Percentiles rank a stretch among this genome's conserved stretches.
These are phyloP conservation scores for Ensete glaucum DNA, from an alignment of 176 grass and related monocot genomes.

Conservation along the genomic window DNA sequence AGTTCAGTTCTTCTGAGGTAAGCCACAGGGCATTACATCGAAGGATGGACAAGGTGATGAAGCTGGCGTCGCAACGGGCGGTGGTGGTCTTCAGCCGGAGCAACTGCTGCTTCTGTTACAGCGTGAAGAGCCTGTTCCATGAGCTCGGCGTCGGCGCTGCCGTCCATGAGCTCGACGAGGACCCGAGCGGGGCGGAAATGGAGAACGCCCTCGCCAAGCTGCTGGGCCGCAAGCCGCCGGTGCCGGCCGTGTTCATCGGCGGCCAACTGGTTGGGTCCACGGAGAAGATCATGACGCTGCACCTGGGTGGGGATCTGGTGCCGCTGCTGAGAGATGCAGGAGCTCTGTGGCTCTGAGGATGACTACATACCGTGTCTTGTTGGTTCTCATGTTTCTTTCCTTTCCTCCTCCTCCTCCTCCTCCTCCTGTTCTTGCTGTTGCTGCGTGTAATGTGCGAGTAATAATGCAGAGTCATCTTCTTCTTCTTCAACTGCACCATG, in stretches of 20 bases:
- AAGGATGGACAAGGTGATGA: constrained; percentile 43
- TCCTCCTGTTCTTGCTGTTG: too few relatives aligned
- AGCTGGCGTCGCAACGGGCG: constrained; percentile 44
- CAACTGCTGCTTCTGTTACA: constrained; percentile 82
- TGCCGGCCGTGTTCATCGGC: constrained; percentile 48
- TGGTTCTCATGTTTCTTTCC: too few relatives aligned
- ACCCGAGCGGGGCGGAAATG: constrained; percentile 23
- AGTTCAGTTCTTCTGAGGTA: too few relatives aligned
- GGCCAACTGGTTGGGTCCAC: constrained; percentile 35
- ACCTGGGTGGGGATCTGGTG: constrained; percentile 35
- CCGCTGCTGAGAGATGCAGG: constrained; percentile 40
- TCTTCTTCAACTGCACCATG: too few relatives aligned
- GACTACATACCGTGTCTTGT: too few relatives aligned
- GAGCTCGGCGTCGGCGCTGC: constrained; percentile 34
- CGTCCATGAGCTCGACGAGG: constrained; percentile 39
- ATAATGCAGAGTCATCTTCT: too few relatives aligned
- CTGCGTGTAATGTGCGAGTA: too few relatives aligned
- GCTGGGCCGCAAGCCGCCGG: constrained; percentile 13
- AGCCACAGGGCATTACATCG: too few relatives aligned
- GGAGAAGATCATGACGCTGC: constrained; percentile 35
- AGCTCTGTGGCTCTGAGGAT: constrained; percentile 33
- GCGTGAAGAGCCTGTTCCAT: constrained; percentile 33
- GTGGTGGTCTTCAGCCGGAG: constrained; percentile 73
- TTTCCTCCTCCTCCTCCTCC: too few relatives aligned
- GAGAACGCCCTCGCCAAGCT: constrained; percentile 29